Evolutionary conservation across 164 flowering plant species (phyloP).

Genomic region (Warburgia ugandensis): DNA sequence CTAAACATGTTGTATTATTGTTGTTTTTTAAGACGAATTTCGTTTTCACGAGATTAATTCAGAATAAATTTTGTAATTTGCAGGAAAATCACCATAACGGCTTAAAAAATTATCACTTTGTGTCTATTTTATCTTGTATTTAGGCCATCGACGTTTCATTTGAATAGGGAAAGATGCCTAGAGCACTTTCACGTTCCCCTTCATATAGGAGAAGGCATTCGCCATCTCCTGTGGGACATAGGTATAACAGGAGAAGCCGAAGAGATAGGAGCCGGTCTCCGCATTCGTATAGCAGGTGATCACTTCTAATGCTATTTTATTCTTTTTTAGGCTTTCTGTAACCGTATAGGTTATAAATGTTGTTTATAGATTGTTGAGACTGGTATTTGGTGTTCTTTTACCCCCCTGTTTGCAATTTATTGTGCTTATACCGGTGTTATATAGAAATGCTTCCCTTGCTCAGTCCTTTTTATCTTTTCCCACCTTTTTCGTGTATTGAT

Average conservation of each 20-base stretch:
- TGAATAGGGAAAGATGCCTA: slow-evolving; percentile 7
- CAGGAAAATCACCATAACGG: not conserved
- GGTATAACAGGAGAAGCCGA: slow-evolving; percentile 16
- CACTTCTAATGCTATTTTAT: not conserved
- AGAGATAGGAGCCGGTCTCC: slow-evolving; percentile 16
- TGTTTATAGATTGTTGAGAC: not conserved
- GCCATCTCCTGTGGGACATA: slow-evolving; percentile 15
- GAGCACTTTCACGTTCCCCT: slow-evolving; percentile 11
- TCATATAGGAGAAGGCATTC: slow-evolving; percentile 13
- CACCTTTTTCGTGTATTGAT: too few species aligned
- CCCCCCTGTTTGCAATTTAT: too few species aligned
- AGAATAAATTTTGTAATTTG: not conserved
- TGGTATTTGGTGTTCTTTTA: too few species aligned
- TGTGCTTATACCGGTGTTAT: too few species aligned
- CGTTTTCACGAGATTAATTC: too few species aligned
- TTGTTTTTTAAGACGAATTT: too few species aligned
- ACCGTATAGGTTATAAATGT: not conserved
- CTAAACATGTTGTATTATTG: too few species aligned
- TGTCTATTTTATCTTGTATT: too few species aligned
- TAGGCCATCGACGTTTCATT: too few species aligned
- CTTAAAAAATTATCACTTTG: too few species aligned
- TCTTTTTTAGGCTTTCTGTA: not conserved
- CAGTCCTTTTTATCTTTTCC: too few species aligned
- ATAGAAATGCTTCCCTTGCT: too few species aligned
- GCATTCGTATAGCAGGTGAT: slow-evolving; percentile 65